phyloP scores from a whole-genome alignment of 345 rosid genomes.

The Fremontodendron californicum region DNA sequence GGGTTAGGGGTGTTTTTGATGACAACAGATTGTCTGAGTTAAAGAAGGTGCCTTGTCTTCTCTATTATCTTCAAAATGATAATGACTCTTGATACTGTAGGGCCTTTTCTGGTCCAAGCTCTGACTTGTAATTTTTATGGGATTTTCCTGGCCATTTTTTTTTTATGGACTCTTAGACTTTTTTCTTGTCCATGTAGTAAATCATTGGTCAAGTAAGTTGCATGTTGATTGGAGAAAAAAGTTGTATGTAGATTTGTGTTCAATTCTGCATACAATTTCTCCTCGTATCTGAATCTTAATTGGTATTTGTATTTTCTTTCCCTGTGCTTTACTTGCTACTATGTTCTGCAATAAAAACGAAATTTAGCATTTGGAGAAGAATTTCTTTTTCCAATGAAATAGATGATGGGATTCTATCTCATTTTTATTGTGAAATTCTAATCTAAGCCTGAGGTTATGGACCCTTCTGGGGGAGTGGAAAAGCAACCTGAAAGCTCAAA shows the following conservation, averaged over 20 bases:
- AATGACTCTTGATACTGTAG: background rate
- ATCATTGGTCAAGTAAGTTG: background rate
- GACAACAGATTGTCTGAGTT: background rate
- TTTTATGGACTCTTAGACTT: background rate
- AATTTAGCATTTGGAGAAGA: background rate
- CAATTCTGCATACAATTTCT: background rate
- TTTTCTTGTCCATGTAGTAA: background rate
- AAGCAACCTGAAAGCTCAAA: conserved; percentile 18
- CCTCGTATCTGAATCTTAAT: background rate
- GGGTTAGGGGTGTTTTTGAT: background rate
- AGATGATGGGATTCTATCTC: background rate
- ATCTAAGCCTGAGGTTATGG: conserved; percentile 17
- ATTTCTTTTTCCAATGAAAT: background rate
- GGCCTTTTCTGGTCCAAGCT: background rate
- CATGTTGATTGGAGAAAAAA: background rate
- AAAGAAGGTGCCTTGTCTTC: background rate
- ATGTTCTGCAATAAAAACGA: background rate
- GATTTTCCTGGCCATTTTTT: background rate
- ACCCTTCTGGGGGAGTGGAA: conserved; percentile 7
- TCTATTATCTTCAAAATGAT: background rate
- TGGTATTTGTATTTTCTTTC: background rate
- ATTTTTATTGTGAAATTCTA: conserved; percentile 7
- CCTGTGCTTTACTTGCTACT: background rate
- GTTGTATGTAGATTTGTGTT: background rate
- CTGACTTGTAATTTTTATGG: background rate